A percentile compares a stretch with the other conserved stretches of the same genome.
These are phyloP conservation scores for Phyllosticta citrichinensis DNA, from an alignment of 2,329 filamentous ascomycete species.

Conservation along the genomic window DNA sequence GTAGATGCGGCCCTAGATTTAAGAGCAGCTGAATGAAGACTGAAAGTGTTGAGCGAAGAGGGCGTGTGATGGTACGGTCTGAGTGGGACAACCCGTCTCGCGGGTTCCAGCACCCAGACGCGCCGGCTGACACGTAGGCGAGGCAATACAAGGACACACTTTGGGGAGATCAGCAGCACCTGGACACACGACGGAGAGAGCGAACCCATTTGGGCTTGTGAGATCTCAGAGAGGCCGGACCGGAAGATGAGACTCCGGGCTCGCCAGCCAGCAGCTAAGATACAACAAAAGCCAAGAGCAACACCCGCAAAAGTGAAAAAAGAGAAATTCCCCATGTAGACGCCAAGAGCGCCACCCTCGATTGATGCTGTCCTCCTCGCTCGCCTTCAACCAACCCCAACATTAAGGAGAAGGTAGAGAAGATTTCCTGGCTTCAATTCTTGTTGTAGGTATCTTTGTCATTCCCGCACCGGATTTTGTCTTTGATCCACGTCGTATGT, in stretches of 20 bases:
- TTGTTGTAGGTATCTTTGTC: constrained; percentile 3
- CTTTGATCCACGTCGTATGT: constrained; percentile 5
- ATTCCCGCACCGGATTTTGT: background rate
- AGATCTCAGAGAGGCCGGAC: background rate
- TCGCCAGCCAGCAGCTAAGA: constrained; percentile 1
- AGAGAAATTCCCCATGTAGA: constrained; percentile 3
- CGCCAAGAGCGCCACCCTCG: constrained; percentile 6
- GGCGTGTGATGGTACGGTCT: background rate
- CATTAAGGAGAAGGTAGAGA: background rate
- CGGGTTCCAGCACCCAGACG: background rate
- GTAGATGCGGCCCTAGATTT: no score
- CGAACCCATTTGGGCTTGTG: background rate
- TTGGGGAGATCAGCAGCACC: background rate
- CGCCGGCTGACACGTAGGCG: background rate
- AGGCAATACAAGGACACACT: background rate
- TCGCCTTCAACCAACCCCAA: constrained; percentile 4
- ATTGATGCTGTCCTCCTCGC: constrained; percentile 2
- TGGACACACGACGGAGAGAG: background rate
- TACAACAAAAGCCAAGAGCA: background rate
- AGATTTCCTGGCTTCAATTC: background rate
- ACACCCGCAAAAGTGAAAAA: background rate
- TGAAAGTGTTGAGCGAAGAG: background rate
- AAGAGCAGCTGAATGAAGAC: background rate
- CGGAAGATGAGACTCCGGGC: background rate
- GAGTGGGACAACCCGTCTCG: background rate